A percentile compares a stretch with the other conserved stretches of the same genome.
Evolutionary conservation across 1,284 basidiomycete species (phyloP).

Genomic region (Golubevia pallescens): DNA sequence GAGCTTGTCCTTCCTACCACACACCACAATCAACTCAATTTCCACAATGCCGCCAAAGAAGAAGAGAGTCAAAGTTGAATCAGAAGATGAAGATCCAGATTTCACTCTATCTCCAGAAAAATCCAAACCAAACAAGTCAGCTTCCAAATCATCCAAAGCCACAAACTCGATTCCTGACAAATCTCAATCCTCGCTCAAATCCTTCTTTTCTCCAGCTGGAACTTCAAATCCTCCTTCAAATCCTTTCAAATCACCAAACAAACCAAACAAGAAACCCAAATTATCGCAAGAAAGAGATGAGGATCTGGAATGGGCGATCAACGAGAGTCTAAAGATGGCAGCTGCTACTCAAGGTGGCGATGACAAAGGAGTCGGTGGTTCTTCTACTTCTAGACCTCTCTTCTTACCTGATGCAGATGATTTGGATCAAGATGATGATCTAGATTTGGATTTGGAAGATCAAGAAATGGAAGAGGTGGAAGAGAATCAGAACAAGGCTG

Average conservation of each 20-base stretch:
- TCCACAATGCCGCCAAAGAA: too few species aligned
- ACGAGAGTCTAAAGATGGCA: conserved; percentile 11
- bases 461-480: neutral
- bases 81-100: neutral
- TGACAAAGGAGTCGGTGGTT: too few species aligned
- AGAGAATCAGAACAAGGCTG: neutral
- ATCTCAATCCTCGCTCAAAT: neutral
- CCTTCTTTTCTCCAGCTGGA: neutral
- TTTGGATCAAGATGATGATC: neutral
- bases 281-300: conserved; percentile 4
- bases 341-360: neutral
- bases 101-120: neutral
- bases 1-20: too few species aligned
- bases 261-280: neutral
- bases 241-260: neutral
- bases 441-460: conserved; percentile 19
- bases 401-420: neutral
- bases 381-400: too few species aligned
- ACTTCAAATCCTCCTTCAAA: neutral
- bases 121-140: neutral
- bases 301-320: conserved; percentile 18
- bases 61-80: neutral
- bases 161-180: neutral
- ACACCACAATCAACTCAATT: too few species aligned
- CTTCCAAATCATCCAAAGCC: neutral